Conservation (phyloP, 2,329 filamentous ascomycete species). For the Alternaria gansuensis region DNA sequence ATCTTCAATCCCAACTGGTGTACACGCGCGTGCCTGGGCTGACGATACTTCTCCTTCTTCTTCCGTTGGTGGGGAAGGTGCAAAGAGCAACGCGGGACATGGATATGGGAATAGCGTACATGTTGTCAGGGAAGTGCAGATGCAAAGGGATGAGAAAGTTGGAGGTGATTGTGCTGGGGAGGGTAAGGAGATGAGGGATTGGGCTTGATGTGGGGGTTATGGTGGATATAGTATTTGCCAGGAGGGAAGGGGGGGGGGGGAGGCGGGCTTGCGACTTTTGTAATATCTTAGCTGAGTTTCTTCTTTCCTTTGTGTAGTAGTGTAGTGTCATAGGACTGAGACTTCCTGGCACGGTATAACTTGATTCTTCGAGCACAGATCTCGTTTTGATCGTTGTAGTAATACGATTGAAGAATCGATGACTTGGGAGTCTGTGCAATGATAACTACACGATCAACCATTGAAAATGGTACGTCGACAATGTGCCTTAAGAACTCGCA, state of each 20-base stretch:
- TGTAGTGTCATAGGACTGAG: too few species aligned
- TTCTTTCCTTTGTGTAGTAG: too few species aligned
- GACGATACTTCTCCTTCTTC: constrained; percentile 9
- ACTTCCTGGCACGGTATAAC: background rate
- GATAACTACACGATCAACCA: too few species aligned
- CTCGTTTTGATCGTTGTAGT: too few species aligned
- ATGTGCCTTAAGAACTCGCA: too few species aligned
- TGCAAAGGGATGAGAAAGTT: constrained; percentile 23
- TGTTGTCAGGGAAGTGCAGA: constrained; percentile 41
- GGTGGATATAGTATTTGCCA: background rate
- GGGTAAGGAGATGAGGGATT: constrained; percentile 17
- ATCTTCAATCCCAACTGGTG: constrained; percentile 14
- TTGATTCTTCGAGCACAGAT: too few species aligned
- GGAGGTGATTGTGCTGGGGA: constrained; percentile 15
- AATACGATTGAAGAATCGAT: too few species aligned
- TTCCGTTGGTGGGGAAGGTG: background rate
- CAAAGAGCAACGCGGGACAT: background rate
- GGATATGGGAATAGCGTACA: constrained; percentile 29
- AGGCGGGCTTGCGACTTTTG: background rate
- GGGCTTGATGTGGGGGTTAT: constrained; percentile 15
- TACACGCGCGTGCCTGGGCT: constrained; percentile 40
- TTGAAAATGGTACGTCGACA: too few species aligned
- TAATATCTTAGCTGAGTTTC: background rate
- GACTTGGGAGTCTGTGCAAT: too few species aligned
- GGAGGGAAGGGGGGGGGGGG: too few species aligned